Evolutionary conservation across 2,329 filamentous ascomycete genomes (phyloP), one percentile per base, ranked within the genome.

Genomic region (Apiospora aurea): DNA sequence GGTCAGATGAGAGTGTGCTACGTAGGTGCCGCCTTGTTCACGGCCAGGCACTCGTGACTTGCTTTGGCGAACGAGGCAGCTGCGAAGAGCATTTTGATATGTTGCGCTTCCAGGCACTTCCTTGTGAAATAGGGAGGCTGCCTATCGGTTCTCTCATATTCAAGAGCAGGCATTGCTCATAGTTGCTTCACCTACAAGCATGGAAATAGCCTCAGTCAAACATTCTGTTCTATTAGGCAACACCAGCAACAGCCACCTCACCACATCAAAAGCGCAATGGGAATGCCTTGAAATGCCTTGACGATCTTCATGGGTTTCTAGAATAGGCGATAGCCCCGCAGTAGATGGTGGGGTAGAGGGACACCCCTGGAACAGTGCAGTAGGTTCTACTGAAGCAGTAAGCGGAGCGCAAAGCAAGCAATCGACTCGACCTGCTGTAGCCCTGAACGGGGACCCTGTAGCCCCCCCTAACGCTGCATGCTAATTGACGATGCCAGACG

Each of bases 391-490:
- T 51, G 47, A 51, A 51, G 47, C 47, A 51, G 21, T 24, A 51
- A 51, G 47, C 47, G n/a, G 47, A 51, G 47, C 8, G 47, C n/a
- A 24, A 61, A 16, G 53, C 53, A n/a, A 61, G 53, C 53, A 18
- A 61, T 61, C 53, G 29, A 38, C 53, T 61, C 53, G 29, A 38
- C 53, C 53, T 61, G 53, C 53, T 61, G 53, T 57, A 57, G 51
- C 51, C 51, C 26, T 57, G 51, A 29, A 21, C 51, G n/a, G 51
- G 51, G 29, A 29, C 26, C 51, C 26, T 57, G 51, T 34, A 34
- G 26, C 16, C 51, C 26, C 51, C 26, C 26, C 49, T 16, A 29
- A 57, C 34, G 51, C 26, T 38, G 16, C 16, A 34, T 38, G 53
- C 18, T 61, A 26, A 21, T 14, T 57, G 51, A 49, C 49, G 24